Evolutionary conservation across 305 asterid genomes (phyloP).

Genomic region (Stenogyne calaminthoides): DNA sequence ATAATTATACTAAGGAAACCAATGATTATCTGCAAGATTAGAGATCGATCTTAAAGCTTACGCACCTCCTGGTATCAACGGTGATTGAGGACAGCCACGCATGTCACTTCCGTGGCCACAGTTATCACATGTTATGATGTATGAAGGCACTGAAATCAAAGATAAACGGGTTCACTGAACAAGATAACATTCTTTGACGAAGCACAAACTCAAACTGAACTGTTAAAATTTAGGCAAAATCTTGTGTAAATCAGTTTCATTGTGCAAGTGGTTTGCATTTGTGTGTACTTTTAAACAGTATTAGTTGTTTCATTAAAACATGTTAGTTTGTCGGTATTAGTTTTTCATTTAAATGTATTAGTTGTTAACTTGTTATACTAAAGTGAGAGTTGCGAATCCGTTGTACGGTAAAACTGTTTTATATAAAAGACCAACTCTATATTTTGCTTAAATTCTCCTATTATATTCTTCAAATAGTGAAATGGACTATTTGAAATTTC

Average conservation of each 20-base stretch:
- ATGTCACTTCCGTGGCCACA: conserved; percentile 96
- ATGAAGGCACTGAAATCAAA: conserved; percentile 79
- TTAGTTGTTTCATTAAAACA: too few species aligned
- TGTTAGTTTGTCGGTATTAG: too few species aligned
- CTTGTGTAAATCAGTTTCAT: too few species aligned
- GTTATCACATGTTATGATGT: conserved; percentile 73
- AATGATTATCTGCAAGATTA: not conserved
- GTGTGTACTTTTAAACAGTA: too few species aligned
- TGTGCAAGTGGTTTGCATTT: too few species aligned
- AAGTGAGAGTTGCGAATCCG: too few species aligned
- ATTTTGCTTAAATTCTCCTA: not conserved
- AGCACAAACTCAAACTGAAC: not conserved
- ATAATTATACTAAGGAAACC: not conserved
- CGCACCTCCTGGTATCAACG: conserved; percentile 71
- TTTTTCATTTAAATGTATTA: too few species aligned
- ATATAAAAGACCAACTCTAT: too few species aligned
- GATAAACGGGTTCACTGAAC: conserved; percentile 28
- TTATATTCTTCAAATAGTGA: not conserved
- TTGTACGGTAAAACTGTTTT: too few species aligned
- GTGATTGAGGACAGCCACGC: conserved; percentile 97
- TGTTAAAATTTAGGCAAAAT: not conserved
- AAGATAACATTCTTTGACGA: conserved; percentile 6
- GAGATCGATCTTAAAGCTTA: not conserved
- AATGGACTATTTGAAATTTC: not conserved
- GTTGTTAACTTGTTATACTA: too few species aligned